Evolutionary conservation across 768 basidiomycete genomes (phyloP).

Genomic region (Lyophyllum semitale): DNA sequence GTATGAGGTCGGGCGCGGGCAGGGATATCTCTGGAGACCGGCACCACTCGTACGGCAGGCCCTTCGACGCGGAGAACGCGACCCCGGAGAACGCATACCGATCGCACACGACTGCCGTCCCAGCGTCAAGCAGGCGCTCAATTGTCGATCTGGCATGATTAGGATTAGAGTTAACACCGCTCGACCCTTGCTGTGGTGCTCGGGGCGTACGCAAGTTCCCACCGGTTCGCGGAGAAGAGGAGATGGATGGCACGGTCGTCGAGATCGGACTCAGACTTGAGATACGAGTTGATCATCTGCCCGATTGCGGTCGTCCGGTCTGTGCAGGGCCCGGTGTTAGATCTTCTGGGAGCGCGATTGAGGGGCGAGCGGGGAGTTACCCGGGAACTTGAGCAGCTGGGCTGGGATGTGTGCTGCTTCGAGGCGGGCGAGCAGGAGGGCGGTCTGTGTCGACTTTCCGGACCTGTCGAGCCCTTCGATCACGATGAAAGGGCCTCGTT

Average conservation of each 20-base stretch:
- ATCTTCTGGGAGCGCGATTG: background rate
- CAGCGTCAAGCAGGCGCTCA: slow-evolving; percentile 52
- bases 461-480: slow-evolving; percentile 95
- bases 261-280: slow-evolving; percentile 80
- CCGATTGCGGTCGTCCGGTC: slow-evolving; percentile 92
- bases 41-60: slow-evolving; percentile 82
- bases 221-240: slow-evolving; percentile 94
- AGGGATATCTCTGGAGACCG: slow-evolving; percentile 82
- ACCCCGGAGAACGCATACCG: slow-evolving; percentile 97
- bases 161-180: background rate
- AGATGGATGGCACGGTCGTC: slow-evolving; percentile 93
- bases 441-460: slow-evolving; percentile 90
- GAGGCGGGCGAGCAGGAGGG: slow-evolving; percentile 58
- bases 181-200: background rate
- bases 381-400: slow-evolving; percentile 84
- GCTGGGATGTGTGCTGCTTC: slow-evolving; percentile 45
- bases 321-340: slow-evolving; percentile 27
- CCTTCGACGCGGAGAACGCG: slow-evolving; percentile 78
- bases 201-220: slow-evolving; percentile 82
- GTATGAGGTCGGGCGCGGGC: slow-evolving; percentile 83
- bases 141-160: slow-evolving; percentile 56
- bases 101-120: slow-evolving; percentile 83
- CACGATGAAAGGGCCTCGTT: slow-evolving; percentile 83
- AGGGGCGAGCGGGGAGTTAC: slow-evolving; percentile 41
- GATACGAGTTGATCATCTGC: slow-evolving; percentile 90